Evolutionary conservation across 192 early-diverging fungal genomes (phyloP), one percentile per base, ranked within the genome.

Genomic region (Rhizoclosmatium globosum): DNA sequence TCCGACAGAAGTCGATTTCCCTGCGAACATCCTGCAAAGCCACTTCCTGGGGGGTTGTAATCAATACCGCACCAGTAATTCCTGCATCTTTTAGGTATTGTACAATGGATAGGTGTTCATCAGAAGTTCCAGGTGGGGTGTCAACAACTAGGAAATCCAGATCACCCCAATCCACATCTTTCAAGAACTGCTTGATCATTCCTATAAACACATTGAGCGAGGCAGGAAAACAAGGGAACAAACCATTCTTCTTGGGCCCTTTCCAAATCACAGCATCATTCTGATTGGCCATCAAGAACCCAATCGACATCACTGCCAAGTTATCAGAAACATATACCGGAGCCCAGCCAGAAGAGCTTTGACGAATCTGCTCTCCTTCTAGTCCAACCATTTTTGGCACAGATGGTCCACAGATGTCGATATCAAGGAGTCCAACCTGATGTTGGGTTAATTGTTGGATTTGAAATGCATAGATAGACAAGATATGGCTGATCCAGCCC

Each of bases 201-300:
- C 96, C 96, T 94, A 38, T n/a, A 46, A 71, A 38, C 15, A 53
- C n/a, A 17, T 48, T 68, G 9, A 39, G 23, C 11, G 9, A 19
- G 15, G 19, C 9, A 9, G 6, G 6, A 17, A 53, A 53, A 53
- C 50, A 53, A 13, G 46, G 21, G 1, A 41, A 58, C 79, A 44
- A 86, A 93, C 94, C 94, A 84, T 94, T 98, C 89, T 99, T 99
- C 81, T 99, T 99, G 44, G 98, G 96, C 2, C 98, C 98, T 48
- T 97, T 90, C 98, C 98, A 99, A 31, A 99, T 95, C 15, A 99
- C 95, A 38, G 98, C 95, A 74, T 97, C 92, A 77, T 97, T 91
- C 71, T 92, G 93, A 79, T 89, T 92, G 47, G 89, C 90, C 65
- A 99, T 87, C 81, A 99, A 88, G 68, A 98, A 99, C 53, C 94